phyloP scores from a whole-genome alignment of 257 asterid genomes.

The Fraxinus americana region DNA sequence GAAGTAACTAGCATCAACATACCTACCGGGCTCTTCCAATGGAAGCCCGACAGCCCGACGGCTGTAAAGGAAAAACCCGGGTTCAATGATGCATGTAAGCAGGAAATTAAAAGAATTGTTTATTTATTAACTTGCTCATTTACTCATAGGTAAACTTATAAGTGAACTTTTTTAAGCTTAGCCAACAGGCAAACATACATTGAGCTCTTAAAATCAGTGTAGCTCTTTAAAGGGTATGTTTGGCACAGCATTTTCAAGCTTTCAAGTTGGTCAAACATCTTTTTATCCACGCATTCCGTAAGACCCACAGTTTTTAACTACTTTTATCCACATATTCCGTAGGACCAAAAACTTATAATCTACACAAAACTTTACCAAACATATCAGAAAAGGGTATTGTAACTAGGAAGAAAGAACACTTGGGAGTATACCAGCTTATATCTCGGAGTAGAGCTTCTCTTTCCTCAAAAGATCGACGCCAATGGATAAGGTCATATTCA shows the following conservation, averaged over 20 bases:
- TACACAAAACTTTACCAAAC: too few relatives aligned
- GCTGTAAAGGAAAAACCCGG: constrained; percentile 44
- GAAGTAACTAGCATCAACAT: constrained; percentile 66
- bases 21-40: constrained; percentile 85
- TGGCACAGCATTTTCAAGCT: too few relatives aligned
- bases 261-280: too few relatives aligned
- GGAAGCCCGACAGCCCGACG: constrained; percentile 94
- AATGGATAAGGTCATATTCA: constrained; percentile 87
- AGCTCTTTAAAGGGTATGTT: background rate
- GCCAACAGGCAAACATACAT: background rate
- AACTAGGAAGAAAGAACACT: constrained; percentile 1
- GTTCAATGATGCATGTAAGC: constrained; percentile 13
- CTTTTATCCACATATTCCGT: too few relatives aligned
- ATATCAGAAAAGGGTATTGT: background rate
- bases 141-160: background rate
- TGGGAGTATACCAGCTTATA: constrained; percentile 69
- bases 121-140: background rate
- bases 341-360: too few relatives aligned
- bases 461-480: constrained; percentile 96
- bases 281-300: too few relatives aligned
- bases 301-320: too few relatives aligned
- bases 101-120: background rate
- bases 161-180: background rate
- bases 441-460: constrained; percentile 93
- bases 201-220: background rate